Evolutionary conservation across 306 rosid species (phyloP), one percentile per base, ranked within the genome.

Genomic region (Acmispon strigosus): DNA sequence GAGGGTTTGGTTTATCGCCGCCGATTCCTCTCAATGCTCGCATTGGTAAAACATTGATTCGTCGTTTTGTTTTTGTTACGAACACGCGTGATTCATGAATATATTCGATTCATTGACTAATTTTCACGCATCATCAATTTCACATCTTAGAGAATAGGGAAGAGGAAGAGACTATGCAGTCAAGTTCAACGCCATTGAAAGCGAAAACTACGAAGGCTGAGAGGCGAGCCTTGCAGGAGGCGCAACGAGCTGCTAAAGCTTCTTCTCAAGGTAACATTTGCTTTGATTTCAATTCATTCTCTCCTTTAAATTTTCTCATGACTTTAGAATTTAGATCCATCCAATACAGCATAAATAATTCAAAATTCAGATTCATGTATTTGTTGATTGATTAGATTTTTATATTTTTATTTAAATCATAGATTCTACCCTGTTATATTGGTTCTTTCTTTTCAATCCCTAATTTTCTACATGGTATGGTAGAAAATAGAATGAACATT

Each of bases 211-310:
- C 90, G 13, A 90, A 84, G 77, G 95, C 87, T 8, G 92, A 90
- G 76, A 88, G 95, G 65, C 95, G 90, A n/a, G 89, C 95, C 27
- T 60, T 86, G 71, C 96, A 90, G 76, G 95, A 90, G 72, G 92
- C 90, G 48, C 95, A 90, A 36, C 85, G 95, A 50, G 95, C 92
- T 71, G 92, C 90, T 13, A 90, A 90, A 84, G 85, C 84, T 65
- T 62, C 80, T 11, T 71, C 82, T 15, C 88, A 84, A 81, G 96
- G 95, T 87, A 68, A 45, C 0, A 27, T 2, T 27, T 27, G 32
- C 4, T 27, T 2, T 22, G 24, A 9, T 51, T 45, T 20, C 15
- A 16, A 19, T 68, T 60, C 22, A 3, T 64, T 29, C 19, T 24
- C 27, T 36, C 4, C 8, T 9, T 47, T 36, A 6, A 19, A 8